Base-by-base conservation (phyloP, 345 rosid genomes). In the Chamaenerion angustifolium region DNA sequence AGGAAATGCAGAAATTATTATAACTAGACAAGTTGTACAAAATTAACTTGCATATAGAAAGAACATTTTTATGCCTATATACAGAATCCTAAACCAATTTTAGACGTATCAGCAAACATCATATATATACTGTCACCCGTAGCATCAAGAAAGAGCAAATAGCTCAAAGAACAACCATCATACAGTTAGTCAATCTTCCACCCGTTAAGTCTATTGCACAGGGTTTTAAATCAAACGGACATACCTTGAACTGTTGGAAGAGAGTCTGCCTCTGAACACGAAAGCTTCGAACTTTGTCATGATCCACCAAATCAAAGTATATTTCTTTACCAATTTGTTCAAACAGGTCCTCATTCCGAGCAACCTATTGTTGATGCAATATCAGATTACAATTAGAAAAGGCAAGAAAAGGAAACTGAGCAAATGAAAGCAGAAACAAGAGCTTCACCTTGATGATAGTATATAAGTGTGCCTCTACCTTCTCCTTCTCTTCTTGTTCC, bases 401-500 rank as follows among this genome's bases (percentile, higher is more conserved):
- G 37, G 15, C 9, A 9, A 44, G 27, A 10, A 44, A 43, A 31
- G 9, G 0, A 12, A 21, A 21, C 4, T 23, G 16, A 43, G 46
- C 48, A 65, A 23, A 14, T 46, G 46, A 27, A 55, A 46, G 48
- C 13, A 35, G 43, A 6, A 54, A 27, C 10, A 1, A 0, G 23
- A 21, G 47, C 37, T 31, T 31, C 37, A 74, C 83, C 80, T 78
- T 78, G 52, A 78, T 78, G 40, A 74, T 66, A 6, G 80, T 78
- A 68, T 69, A 78, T 14, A 78, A 67, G 61, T 78, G 83, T 37
- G 83, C 83, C 56, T 78, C 77, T 0, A 76, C 80, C 56, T 74
- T 78, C 48, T 74, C 83, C 49, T 78, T 78, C 59, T 78, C 83
- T 68, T 75, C 80, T 59, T 78, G 78, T 57, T 78, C 83, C 52